Evolutionary conservation across 2,329 filamentous ascomycete species (phyloP).

Genomic region (Volutella citrinella): DNA sequence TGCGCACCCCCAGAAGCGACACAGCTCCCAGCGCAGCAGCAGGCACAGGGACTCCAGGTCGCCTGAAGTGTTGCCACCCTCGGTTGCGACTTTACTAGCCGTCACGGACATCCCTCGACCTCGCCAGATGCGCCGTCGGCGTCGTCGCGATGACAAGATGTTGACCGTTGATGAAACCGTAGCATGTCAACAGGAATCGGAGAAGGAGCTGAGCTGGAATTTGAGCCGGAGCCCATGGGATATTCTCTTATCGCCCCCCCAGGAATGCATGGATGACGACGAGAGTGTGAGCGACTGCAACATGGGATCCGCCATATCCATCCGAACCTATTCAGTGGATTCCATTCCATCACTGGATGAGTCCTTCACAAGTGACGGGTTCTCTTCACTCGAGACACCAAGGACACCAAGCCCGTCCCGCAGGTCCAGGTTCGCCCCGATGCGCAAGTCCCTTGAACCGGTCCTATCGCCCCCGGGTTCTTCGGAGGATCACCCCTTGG

Average conservation of each 20-base stretch:
- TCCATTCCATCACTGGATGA: conserved; percentile 59
- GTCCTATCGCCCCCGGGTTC: conserved; percentile 54
- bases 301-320: conserved; percentile 50
- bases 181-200: conserved; percentile 50
- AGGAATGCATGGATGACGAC: conserved; percentile 52
- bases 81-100: conserved; percentile 59
- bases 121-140: conserved; percentile 36
- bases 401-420: conserved; percentile 35
- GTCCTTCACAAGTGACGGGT: conserved; percentile 48
- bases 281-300: conserved; percentile 50
- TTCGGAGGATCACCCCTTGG: conserved; percentile 50
- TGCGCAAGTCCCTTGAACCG: conserved; percentile 50
- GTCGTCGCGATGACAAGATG: conserved; percentile 22
- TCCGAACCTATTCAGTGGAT: conserved; percentile 55
- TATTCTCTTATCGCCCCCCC: conserved; percentile 57
- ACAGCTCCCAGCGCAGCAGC: conserved; percentile 34
- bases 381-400: conserved; percentile 50
- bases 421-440: conserved; percentile 35
- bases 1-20: conserved; percentile 34
- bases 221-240: conserved; percentile 56
- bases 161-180: conserved; percentile 57
- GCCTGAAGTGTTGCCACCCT: conserved; percentile 54
- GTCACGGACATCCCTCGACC: conserved; percentile 58
- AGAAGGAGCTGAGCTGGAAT: conserved; percentile 56
- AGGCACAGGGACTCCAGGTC: conserved; percentile 45